Base-by-base conservation (phyloP, 2,329 filamentous ascomycete species). In the Daldinia sp. region DNA sequence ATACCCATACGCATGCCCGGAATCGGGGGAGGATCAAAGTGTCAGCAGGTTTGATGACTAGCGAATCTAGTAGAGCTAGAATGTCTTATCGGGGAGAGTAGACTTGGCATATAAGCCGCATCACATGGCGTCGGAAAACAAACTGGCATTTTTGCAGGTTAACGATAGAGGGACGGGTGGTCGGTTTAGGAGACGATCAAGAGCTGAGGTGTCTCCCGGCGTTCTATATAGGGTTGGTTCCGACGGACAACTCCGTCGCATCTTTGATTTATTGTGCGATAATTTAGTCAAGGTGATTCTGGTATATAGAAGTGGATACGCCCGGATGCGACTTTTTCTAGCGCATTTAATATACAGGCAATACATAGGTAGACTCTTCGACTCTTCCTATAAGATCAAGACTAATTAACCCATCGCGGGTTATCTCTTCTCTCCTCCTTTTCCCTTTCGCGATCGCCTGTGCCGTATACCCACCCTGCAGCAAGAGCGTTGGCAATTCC, bases 191-290 rank as follows among this genome's bases (percentile, higher is more conserved):
- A 77, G 81, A 79, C 77, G 71, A 80, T 85, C 83, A 85, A 85
- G 83, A 80, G 83, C 83, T 85, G 83, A 85, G 77, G 76, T 70
- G 81, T 83, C 81, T 83, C 81, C 77, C 57, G 71, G 76, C 71
- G 72, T 76, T 66, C 27, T 27, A 43, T 47, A 74, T 66, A 27
- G 35, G 61, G 47, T 60, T 30, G 47, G 30, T 21, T 27, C 9
- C 7, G 30, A 50, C 35, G 17, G 43, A 35, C 21, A 8, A 15
- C 21, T 21, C 21, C 21, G 21, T 25, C 21, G 21, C 10, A 21
- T 30, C 30, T 56, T 60, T 55, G 25, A 29, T 48, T 45, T 48
- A 13, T 19, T 48, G 10, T 25, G 21, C 13, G 3, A n/a, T 8
- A 45, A 15, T 9, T 45, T 13, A n/a, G 21, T 27, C 13, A 45